phyloP scores from a whole-genome alignment of 257 asterid genomes.

The Scutellaria minor region DNA sequence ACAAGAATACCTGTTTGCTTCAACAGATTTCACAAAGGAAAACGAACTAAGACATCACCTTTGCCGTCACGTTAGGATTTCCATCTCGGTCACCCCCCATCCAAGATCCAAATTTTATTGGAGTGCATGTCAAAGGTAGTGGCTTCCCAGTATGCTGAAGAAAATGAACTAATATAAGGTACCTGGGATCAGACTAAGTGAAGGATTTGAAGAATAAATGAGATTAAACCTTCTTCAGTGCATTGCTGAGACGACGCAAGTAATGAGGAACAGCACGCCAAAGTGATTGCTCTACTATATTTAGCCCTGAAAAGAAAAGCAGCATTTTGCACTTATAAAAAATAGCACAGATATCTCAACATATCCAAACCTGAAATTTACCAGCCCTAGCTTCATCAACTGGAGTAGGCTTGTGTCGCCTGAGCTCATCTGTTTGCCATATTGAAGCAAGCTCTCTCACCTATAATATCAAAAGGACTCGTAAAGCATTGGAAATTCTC shows the following conservation, averaged over 20 bases:
- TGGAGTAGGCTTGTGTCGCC: constrained; percentile 98
- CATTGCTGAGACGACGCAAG: constrained; percentile 94
- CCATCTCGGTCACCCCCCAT: constrained; percentile 99
- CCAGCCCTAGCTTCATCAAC: constrained; percentile 99
- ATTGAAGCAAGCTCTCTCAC: constrained; percentile 92
- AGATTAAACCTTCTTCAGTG: constrained; percentile 77
- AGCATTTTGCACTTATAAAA: constrained; percentile 5
- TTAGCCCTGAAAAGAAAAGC: constrained; percentile 64
- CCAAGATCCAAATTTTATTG: constrained; percentile 98
- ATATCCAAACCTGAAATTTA: constrained; percentile 38
- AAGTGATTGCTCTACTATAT: constrained; percentile 95
- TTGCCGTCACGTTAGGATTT: constrained; percentile 95
- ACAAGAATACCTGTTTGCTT: constrained; percentile 1
- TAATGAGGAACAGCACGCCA: constrained; percentile 99
- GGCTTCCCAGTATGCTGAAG: constrained; percentile 90
- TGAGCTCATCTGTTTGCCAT: constrained; percentile 98
- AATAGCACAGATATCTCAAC: constrained; percentile 5
- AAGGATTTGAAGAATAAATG: constrained; percentile 28
- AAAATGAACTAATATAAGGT: constrained; percentile 33
- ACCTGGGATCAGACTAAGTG: constrained; percentile 24
- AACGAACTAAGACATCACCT: constrained; percentile 56
- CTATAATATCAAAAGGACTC: constrained; percentile 45
- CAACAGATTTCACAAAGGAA: constrained; percentile 1
- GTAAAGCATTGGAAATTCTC: not conserved
- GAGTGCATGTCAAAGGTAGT: constrained; percentile 95